A percentile compares a stretch with the other conserved stretches of the same genome.
These are phyloP conservation scores for Paraconiothyrium brasiliense DNA, from an alignment of 2,329 filamentous ascomycete species.

Conservation along the genomic window DNA sequence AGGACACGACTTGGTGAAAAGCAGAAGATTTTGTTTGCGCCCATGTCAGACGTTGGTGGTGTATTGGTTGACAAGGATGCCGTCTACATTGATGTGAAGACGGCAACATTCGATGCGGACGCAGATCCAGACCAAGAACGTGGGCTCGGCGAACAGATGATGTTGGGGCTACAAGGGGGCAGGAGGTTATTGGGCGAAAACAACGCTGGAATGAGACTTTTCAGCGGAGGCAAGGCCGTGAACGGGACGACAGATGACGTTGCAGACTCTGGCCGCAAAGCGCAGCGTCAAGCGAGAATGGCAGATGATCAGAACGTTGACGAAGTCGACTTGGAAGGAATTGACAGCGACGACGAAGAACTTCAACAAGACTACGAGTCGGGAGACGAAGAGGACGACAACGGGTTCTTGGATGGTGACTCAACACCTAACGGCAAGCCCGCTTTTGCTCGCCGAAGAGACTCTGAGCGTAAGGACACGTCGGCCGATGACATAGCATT, in stretches of 20 bases:
- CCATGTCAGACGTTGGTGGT: constrained; percentile 97
- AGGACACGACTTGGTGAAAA: constrained; percentile 89
- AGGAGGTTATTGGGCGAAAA: constrained; percentile 82
- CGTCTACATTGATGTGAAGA: constrained; percentile 84
- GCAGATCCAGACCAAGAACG: constrained; percentile 72
- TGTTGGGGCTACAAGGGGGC: constrained; percentile 87
- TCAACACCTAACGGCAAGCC: constrained; percentile 51
- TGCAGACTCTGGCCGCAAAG: constrained; percentile 66
- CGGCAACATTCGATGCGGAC: constrained; percentile 74
- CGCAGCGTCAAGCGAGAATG: constrained; percentile 61
- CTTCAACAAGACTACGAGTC: constrained; percentile 60
- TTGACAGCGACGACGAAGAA: constrained; percentile 63
- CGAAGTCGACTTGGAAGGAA: constrained; percentile 60
- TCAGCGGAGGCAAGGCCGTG: constrained; percentile 78
- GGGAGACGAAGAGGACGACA: constrained; percentile 63
- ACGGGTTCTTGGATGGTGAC: constrained; percentile 52
- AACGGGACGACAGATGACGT: constrained; percentile 63
- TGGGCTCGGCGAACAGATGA: constrained; percentile 94
- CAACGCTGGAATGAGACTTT: constrained; percentile 84
- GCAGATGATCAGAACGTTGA: constrained; percentile 59
- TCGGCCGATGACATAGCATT: constrained; percentile 79
- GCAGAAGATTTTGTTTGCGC: constrained; percentile 94
- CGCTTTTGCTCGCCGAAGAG: constrained; percentile 37
- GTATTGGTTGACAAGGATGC: constrained; percentile 97
- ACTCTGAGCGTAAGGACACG: constrained; percentile 39